A percentile compares a stretch with the other conserved stretches of the same genome.
phyloP scores from a whole-genome alignment of 2,329 filamentous ascomycete species.

The Neoascochyta sp. region DNA sequence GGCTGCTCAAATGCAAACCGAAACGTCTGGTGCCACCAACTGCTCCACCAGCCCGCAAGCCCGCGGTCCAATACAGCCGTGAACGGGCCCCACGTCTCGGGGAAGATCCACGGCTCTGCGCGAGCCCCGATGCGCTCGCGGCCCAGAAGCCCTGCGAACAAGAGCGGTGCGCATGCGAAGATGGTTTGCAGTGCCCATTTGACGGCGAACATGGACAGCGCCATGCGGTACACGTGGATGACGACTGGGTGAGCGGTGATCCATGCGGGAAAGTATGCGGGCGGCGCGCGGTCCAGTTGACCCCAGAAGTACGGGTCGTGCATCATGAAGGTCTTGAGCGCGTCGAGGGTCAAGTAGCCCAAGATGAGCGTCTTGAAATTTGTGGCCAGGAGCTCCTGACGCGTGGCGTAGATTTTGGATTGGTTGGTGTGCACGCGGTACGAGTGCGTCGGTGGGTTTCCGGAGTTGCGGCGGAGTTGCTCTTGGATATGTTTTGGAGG shows the following conservation, averaged over 20 bases:
- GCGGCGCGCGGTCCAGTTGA: conserved; percentile 43
- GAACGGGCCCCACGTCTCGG: conserved; percentile 54
- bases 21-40: conserved; percentile 90
- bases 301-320: conserved; percentile 75
- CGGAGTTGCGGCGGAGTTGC: conserved; percentile 33
- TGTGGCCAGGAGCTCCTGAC: conserved; percentile 31
- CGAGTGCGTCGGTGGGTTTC: conserved; percentile 17
- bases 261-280: conserved; percentile 45
- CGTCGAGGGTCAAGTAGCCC: conserved; percentile 66
- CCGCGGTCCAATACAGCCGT: conserved; percentile 62
- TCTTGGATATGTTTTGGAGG: conserved; percentile 42
- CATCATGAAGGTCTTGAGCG: conserved; percentile 64
- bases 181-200: conserved; percentile 58
- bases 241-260: conserved; percentile 43
- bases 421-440: conserved; percentile 30
- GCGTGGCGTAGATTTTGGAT: conserved; percentile 36
- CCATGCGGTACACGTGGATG: conserved; percentile 55
- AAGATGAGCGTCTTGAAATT: conserved; percentile 45
- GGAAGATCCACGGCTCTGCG: conserved; percentile 59
- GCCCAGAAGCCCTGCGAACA: conserved; percentile 57
- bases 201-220: conserved; percentile 56
- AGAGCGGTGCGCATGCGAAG: conserved; percentile 59
- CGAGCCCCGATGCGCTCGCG: conserved; percentile 58
- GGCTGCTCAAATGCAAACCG: conserved; percentile 67
- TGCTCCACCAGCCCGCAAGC: conserved; percentile 76